Evolutionary conservation across 2,329 filamentous ascomycete species (phyloP).

Genomic region (Ophiosphaerella narmari): DNA sequence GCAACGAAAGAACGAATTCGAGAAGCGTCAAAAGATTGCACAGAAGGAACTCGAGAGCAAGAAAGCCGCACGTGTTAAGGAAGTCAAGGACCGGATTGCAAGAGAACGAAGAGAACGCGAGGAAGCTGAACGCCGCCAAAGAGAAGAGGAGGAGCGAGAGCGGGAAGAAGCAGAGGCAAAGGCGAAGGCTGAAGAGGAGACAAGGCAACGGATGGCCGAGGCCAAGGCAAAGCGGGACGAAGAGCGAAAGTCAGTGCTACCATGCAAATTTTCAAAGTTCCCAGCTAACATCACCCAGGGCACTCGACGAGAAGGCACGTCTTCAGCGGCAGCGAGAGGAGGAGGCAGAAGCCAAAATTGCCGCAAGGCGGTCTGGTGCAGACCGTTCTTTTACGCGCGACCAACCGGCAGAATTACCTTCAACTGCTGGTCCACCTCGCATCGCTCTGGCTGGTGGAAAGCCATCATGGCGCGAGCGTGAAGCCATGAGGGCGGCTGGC

Average conservation of each 20-base stretch:
- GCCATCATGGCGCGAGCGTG: constrained; percentile 74
- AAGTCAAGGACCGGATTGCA: constrained; percentile 80
- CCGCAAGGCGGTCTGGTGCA: constrained; percentile 60
- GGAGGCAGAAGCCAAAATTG: constrained; percentile 78
- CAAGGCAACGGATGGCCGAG: constrained; percentile 72
- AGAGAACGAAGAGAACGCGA: constrained; percentile 84
- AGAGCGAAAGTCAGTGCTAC: constrained; percentile 59
- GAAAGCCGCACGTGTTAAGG: constrained; percentile 85
- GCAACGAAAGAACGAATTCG: constrained; percentile 91
- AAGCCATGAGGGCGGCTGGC: constrained; percentile 56
- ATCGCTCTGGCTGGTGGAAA: constrained; percentile 66
- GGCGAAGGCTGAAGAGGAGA: constrained; percentile 77
- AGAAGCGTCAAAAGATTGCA: constrained; percentile 87
- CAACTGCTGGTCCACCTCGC: constrained; percentile 61
- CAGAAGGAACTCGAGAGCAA: constrained; percentile 93
- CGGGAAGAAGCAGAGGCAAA: constrained; percentile 85
- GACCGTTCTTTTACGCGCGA: constrained; percentile 43
- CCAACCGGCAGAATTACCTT: constrained; percentile 40
- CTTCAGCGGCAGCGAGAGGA: constrained; percentile 82
- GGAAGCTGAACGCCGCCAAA: constrained; percentile 76
- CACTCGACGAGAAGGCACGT: constrained; percentile 65
- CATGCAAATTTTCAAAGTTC: constrained; percentile 7
- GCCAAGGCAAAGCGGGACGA: constrained; percentile 66
- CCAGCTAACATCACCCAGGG: constrained; percentile 53
- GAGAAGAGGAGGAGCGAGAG: constrained; percentile 84